Base-by-base conservation (phyloP, 2,329 filamentous ascomycete species). In the Cladosporium sp. region DNA sequence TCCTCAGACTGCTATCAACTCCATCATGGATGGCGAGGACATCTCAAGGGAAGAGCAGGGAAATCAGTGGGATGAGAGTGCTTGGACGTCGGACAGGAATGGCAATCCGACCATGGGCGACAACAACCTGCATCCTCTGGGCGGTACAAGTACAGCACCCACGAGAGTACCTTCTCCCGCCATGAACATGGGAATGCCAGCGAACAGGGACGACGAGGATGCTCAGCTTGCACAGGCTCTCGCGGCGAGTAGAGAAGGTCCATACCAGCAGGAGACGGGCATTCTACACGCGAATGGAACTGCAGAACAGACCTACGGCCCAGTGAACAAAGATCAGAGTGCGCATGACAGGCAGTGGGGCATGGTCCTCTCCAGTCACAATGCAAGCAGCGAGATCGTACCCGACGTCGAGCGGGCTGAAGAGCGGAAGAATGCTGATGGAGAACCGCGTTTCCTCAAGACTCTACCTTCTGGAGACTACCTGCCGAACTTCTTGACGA, bases 311-410 rank as follows among this genome's bases (percentile, higher is more conserved):
- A 71, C 76, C 10, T 84, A 85, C 66, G 78, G 80, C 4, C 82
- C 81, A 54, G 82, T 82, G 1, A 83, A 75, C 19, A 74, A 76
- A 58, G 52, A 55, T 20, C 52, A 55, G 20, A 77, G 78, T 22
- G 68, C 80, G 60, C 84, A 85, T 65, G 81, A 85, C 24, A 71
- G 75, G 49, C 70, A 76, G 17, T 86, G 84, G 84, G 81, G 80
- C 2, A 70, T 87, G 73, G 62, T 68, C 1, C 58, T 62, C 5
- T 34, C 45, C 6, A 32, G 28, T 6, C 55, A 54, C 15, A 22
- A 22, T 4, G 52, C 52, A 4, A 55, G 52, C 25, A 75, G 75
- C 55, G 81, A 84, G 66, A 77, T 82, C 32, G 73, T 83, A 22
- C 77, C 81, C 34, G 82, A 84, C 65, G 58, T 64, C 6, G 62